Evolutionary conservation across 1,139 yeast genomes (phyloP), one percentile per base, ranked within the genome.

Genomic region (Kluyveromyces sp.): DNA sequence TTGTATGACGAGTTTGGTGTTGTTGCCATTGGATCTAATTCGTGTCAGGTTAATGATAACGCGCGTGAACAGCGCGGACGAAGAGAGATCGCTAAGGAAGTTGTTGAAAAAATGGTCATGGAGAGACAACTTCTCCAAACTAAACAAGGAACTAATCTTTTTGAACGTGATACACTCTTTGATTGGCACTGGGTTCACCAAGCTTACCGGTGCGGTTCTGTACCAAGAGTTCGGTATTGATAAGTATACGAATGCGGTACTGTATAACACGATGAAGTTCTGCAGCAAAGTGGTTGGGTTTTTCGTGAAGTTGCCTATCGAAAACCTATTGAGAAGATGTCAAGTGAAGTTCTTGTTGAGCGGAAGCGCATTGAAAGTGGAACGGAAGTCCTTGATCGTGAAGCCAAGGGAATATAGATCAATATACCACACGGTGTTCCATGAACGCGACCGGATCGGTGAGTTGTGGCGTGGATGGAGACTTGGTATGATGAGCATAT

Each of bases 401-500:
- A 75, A 72, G 43, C 74, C 76, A 47, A 72, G 71, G 26, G 73
- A 73, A 5, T 79, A 80, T 57, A 64, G 65, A 25, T 83, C 85
- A 3, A 63, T 79, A 29, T 63, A 74, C 49, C 69, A 74, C 8
- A 73, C 83, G 0, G 21, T 41, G 3, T 51, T 78, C 27, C 63
- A 65, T 39, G 64, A 69, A 7, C 70, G 71, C 41, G 63, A 71
- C 31, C 74, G 74, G 1, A 39, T 68, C n/a, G 71, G 68, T 42
- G 75, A 73, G 1, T 70, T 89, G 46, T 89, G 87, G 72, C 78
- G 90, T 56, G 97, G 97, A 40, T 92, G 97, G 97, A 77, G 89
- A 63, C 81, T 88, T 36, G 94, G 95, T 21, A 73, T 85, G 10
- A 65, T 87, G 54, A 88, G 92, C 51, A 77, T 86, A 7, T 65